Evolutionary conservation across 306 rosid genomes (phyloP), one percentile per base, ranked within the genome.

Genomic region (Prunus kanzakura): DNA sequence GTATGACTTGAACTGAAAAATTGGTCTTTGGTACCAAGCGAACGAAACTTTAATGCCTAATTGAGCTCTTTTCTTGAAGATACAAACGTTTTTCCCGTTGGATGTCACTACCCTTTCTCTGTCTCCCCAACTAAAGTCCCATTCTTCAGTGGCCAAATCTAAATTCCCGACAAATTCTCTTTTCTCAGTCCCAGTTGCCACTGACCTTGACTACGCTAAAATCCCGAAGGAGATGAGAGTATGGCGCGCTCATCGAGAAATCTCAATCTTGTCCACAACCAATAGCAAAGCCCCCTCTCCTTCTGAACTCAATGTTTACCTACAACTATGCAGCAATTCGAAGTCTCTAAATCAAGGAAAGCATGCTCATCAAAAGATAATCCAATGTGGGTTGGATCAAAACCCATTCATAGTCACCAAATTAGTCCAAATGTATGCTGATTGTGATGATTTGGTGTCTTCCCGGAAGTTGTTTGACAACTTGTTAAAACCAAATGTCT

Each of bases 401-500:
- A 76, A 80, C 76, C 66, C 74, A 11, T 85, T 85, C 79, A 19
- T 78, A 56, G 18, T 19, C 23, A 87, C 91, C 54, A 85, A 87
- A 64, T 54, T 83, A 75, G 81, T 81, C 79, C 89, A 87, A 55
- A 56, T 80, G 75, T 87, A 83, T 69, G 86, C 89, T 4, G 86
- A 87, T 67, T 79, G 80, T 51, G 68, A 85, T 64, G 78, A 85
- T 57, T 56, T 83, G 22, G 9, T 23, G 12, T 80, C 84, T 9
- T 81, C 89, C 3, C 27, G 22, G 27, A 7, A 35, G 50, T 43
- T 87, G 49, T 71, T 83, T 62, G 75, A 47, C 6, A 62, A 78
- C 41, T 74, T 87, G 77, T 6, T 67, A 19, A 74, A 76, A 23
- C 87, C 87, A 46, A 87, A 85, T 69, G 79, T 88, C 58, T 85